Conservation (phyloP, 352 stramenopile genomes). For the Globisporangium apiculatum region DNA sequence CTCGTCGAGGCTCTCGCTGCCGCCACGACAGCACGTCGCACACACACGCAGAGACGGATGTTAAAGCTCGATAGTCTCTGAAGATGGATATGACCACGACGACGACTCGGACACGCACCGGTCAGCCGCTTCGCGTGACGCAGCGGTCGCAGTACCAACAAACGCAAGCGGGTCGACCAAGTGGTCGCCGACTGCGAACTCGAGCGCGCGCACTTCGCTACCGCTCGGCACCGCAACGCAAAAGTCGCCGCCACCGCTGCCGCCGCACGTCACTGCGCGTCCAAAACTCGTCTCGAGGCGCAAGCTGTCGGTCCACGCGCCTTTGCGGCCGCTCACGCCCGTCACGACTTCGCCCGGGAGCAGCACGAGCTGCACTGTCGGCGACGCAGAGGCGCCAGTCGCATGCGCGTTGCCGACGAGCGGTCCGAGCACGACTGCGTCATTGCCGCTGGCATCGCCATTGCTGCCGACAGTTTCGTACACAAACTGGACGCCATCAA, state of each 20-base stretch:
- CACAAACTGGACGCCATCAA: slow-evolving; percentile 58
- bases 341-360: slow-evolving; percentile 43
- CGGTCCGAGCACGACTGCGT: slow-evolving; percentile 17
- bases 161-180: slow-evolving; percentile 51
- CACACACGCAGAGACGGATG: background rate
- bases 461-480: slow-evolving; percentile 32
- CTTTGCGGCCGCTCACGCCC: slow-evolving; percentile 48
- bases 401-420: slow-evolving; percentile 48
- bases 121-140: background rate
- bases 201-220: slow-evolving; percentile 52
- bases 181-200: slow-evolving; percentile 61
- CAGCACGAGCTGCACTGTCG: slow-evolving; percentile 30
- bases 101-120: slow-evolving; percentile 1
- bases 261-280: slow-evolving; percentile 42
- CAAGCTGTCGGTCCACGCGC: slow-evolving; percentile 71
- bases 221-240: slow-evolving; percentile 17
- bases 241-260: slow-evolving; percentile 56
- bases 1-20: slow-evolving; percentile 17
- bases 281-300: slow-evolving; percentile 61
- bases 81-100: no score
- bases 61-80: no score
- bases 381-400: slow-evolving; percentile 16
- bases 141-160: slow-evolving; percentile 15
- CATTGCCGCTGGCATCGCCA: background rate
- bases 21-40: background rate